Base-by-base conservation (phyloP, 73 alveolate genomes). In the Stentor roeselii region DNA sequence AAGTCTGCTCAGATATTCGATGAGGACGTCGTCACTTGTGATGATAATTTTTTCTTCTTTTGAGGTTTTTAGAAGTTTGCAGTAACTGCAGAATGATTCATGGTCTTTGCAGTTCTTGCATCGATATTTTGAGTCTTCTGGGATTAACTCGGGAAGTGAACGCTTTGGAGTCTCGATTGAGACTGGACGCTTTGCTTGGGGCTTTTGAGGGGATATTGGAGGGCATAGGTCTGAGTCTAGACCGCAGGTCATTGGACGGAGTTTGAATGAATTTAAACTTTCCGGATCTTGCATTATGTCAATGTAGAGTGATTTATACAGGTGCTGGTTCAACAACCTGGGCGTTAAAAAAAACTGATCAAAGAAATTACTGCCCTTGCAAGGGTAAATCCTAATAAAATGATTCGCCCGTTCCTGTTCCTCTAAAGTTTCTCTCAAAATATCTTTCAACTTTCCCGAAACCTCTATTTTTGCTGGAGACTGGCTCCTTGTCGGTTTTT, bases 11-110 rank as follows among this genome's bases (percentile, higher is more conserved):
- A 87, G 82, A 75, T 88, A 88, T 41, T 88, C 94, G 31, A 88
- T 88, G 37, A 88, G 67, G 36, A 88, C 83, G 60, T 88, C 94
- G 78, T 88, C 94, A 1, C 94, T 91, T 59, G 94, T 88, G 11
- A 88, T 86, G 3, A 85, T 39, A 21, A 88, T 85, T 76, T 88
- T 84, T 36, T 88, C 90, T 34, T 86, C 4, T 85, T 77, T 91
- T 91, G 77, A 87, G 92, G 37, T 21, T 50, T 50, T 50, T 11
- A 50, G 67, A 6, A 50, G 67, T 50, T 21, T 6, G 21, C 67
- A 50, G 21, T 50, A 50, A 50, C 30, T 6, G 21, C 67, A 50
- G 21, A 50, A 50, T 11, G 30, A 11, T 21, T 50, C 30, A 50
- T 6, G 6, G 21, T 50, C 67, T 50, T 50, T 50, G 21, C 67